These are phyloP conservation scores for Mallotus repandus DNA, from an alignment of 441 rosid species.

Conservation along the genomic window DNA sequence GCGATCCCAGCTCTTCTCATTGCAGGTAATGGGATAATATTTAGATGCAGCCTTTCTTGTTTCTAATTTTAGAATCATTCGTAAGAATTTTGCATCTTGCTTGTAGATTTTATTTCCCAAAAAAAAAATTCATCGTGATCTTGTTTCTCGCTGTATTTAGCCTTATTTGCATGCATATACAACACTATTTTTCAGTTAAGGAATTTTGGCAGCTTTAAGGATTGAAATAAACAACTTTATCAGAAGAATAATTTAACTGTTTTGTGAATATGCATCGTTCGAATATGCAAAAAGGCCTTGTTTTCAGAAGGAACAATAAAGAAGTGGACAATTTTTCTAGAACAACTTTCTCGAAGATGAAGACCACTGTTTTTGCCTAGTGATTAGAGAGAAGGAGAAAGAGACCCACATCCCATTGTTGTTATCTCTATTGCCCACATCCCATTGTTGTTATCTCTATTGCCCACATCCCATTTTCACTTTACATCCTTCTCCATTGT, in stretches of 20 bases:
- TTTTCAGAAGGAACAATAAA: slow-evolving; percentile 21
- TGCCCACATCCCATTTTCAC: slow-evolving; percentile 27
- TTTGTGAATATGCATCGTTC: slow-evolving; percentile 19
- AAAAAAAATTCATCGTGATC: not conserved
- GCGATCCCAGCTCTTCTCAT: slow-evolving; percentile 25
- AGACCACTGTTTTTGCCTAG: slow-evolving; percentile 17
- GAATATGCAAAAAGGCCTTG: not conserved
- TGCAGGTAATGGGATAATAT: slow-evolving; percentile 31
- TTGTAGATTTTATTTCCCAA: too few relatives aligned
- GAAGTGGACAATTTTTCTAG: slow-evolving; percentile 27
- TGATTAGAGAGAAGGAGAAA: slow-evolving; percentile 15
- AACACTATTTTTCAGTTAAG: too few relatives aligned
- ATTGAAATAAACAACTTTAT: not conserved
- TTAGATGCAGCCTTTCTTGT: not conserved
- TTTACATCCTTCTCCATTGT: slow-evolving; percentile 20
- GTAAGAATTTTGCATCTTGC: not conserved
- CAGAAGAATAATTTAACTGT: slow-evolving; percentile 7
- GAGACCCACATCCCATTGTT: slow-evolving; percentile 23
- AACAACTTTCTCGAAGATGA: slow-evolving; percentile 26
- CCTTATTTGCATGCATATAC: too few relatives aligned
- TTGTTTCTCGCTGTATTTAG: not conserved
- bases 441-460: slow-evolving; percentile 30
- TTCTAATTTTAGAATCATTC: not conserved
- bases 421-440: slow-evolving; percentile 31
- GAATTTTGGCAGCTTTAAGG: not conserved